Evolutionary conservation across 108 stramenopile genomes (phyloP), one percentile per base, ranked within the genome.

Genomic region (Skeletonema tropicum): DNA sequence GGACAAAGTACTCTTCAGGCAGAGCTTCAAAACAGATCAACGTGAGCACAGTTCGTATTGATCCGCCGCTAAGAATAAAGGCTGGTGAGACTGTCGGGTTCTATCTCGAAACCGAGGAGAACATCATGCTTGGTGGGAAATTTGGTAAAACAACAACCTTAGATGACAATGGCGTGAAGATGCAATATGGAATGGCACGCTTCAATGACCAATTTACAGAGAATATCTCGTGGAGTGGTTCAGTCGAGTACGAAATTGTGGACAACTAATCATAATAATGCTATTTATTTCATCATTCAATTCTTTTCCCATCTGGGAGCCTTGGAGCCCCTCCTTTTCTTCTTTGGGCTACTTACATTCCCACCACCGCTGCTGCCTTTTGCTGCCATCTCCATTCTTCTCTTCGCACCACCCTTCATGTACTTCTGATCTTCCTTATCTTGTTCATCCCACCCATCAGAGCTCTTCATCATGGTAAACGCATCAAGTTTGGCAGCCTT

Each of bases 391-490:
- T 76, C 75, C 68, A 57, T 76, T 31, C 75, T 49, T 30, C 36
- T 68, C 62, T 58, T 76, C 10, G 62, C 61, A 12, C 75, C 75
- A 64, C 68, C 75, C 52, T 69, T 76, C 33, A 76, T 61, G 32
- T 69, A 69, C 55, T 57, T 70, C 17, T 63, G 62, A 55, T 69
- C 70, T 26, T 77, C 76, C 12, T 23, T 58, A 5, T 73, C 80
- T 23, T 60, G 19, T 21, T 82, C 65, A 15, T 65, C 76, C 76
- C 71, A 66, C 6, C 68, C 81, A 58, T 65, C 69, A 42, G 65
- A 31, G 21, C 71, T 71, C 48, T 82, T 73, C 73, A 71, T 71
- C 76, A 74, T 70, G 39, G 68, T 83, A 61, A 79, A 73, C 32
- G 59, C 58, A 39, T 78, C 72, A 64, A 78, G 35, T 33, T 73